These are phyloP conservation scores for Melocanna baccifera DNA, from an alignment of 176 grass and related monocot species.

Conservation along the genomic window DNA sequence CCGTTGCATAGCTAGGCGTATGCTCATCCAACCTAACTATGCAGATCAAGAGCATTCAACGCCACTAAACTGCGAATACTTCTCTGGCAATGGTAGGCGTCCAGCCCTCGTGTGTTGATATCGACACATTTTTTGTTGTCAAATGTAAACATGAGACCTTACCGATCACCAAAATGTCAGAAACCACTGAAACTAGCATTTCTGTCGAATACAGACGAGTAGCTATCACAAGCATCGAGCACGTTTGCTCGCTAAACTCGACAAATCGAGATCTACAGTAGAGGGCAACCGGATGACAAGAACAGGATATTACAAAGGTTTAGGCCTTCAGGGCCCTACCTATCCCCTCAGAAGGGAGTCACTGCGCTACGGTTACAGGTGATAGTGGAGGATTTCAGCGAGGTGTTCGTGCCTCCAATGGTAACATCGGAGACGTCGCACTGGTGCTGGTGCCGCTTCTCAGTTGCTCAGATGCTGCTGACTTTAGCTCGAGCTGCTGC, in stretches of 20 bases:
- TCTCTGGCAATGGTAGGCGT: background rate
- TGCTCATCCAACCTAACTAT: background rate
- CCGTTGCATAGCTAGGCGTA: conserved; percentile 1
- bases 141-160: background rate
- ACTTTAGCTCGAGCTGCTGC: conserved; percentile 77
- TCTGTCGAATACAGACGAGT: background rate
- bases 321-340: background rate
- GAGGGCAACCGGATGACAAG: background rate
- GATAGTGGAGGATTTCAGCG: conserved; percentile 26
- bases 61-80: background rate
- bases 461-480: conserved; percentile 53
- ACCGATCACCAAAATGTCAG: background rate
- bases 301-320: background rate
- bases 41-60: background rate
- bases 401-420: conserved; percentile 76
- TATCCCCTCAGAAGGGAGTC: conserved; percentile 10
- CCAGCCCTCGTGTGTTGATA: no score
- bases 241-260: background rate
- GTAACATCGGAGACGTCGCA: conserved; percentile 82
- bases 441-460: conserved; percentile 91
- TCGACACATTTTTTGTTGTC: background rate
- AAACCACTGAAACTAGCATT: background rate
- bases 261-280: background rate
- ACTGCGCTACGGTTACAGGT: background rate
- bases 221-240: background rate